A percentile compares a stretch with the other conserved stretches of the same genome.
phyloP scores from a whole-genome alignment of 352 stramenopile genomes.

The Hyaloperonospora brassicae region DNA sequence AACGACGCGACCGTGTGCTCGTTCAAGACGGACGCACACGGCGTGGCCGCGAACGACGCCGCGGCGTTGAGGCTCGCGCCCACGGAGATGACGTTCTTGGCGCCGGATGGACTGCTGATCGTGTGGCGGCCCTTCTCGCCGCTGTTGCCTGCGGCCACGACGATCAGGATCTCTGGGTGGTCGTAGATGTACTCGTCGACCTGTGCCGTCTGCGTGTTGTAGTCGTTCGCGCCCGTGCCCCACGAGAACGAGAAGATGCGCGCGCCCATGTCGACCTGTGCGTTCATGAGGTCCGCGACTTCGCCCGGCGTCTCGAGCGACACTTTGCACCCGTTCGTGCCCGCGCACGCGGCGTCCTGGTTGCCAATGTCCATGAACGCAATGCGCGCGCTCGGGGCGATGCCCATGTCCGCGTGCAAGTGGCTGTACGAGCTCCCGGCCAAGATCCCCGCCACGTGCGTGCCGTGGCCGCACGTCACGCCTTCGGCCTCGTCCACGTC shows the following conservation, averaged over 20 bases:
- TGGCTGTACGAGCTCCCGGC: constrained; percentile 50
- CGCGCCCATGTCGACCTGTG: constrained; percentile 43
- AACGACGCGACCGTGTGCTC: constrained; percentile 63
- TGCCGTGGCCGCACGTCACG: constrained; percentile 75
- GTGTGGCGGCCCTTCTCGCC: constrained; percentile 49
- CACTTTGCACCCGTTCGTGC: constrained; percentile 32
- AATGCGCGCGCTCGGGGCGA: constrained; percentile 70
- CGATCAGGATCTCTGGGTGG: constrained; percentile 67
- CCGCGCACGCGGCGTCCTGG: constrained; percentile 31
- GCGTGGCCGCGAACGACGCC: constrained; percentile 39
- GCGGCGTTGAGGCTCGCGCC: constrained; percentile 58
- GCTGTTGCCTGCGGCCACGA: constrained; percentile 79
- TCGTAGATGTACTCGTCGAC: constrained; percentile 71
- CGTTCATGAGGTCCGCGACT: constrained; percentile 43
- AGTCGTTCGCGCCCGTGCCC: constrained; percentile 53
- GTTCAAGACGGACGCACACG: constrained; percentile 47
- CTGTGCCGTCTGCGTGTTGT: constrained; percentile 47
- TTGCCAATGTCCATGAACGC: constrained; percentile 87
- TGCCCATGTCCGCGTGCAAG: constrained; percentile 42
- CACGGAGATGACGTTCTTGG: constrained; percentile 84
- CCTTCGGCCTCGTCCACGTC: constrained; percentile 52
- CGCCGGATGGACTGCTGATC: constrained; percentile 58
- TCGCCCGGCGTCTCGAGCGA: constrained; percentile 41
- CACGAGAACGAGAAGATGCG: constrained; percentile 69
- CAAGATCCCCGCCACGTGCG: constrained; percentile 79